Conservation (phyloP, 441 rosid genomes). For the Gossypium davidsonii region DNA sequence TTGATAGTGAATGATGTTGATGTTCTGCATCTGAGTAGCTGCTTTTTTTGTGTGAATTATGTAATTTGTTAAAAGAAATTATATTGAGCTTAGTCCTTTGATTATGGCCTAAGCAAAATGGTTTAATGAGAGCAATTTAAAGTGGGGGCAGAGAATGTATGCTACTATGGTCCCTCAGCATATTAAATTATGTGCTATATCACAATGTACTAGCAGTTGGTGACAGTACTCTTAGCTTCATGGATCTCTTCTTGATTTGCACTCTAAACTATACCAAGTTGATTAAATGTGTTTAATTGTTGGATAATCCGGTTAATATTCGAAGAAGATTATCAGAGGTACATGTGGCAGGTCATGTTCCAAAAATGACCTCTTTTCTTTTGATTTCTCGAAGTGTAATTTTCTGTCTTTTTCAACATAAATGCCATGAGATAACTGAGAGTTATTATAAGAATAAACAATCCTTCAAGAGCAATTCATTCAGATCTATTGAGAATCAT, state of each 20-base stretch:
- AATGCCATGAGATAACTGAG: not conserved
- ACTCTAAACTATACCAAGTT: not conserved
- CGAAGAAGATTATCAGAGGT: not conserved
- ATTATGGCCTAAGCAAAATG: not conserved
- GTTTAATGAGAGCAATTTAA: not conserved
- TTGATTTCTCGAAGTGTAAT: not conserved
- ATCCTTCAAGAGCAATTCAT: not conserved
- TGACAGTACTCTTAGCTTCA: not conserved
- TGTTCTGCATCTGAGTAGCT: not conserved
- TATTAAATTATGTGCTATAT: not conserved
- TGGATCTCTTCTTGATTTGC: not conserved
- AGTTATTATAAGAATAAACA: not conserved
- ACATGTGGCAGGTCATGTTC: not conserved
- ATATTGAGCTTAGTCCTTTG: constrained; percentile 4
- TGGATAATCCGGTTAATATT: not conserved
- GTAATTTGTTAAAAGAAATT: not conserved
- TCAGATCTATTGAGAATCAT: not conserved
- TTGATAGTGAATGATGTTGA: constrained; percentile 15
- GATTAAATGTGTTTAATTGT: not conserved
- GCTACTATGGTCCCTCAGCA: not conserved
- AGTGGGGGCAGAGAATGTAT: not conserved
- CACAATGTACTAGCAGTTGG: not conserved
- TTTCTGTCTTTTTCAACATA: constrained; percentile 4
- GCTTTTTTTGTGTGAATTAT: not conserved
- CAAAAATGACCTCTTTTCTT: not conserved